Conservation (phyloP, 306 rosid genomes). For the Bauhinia variegata region DNA sequence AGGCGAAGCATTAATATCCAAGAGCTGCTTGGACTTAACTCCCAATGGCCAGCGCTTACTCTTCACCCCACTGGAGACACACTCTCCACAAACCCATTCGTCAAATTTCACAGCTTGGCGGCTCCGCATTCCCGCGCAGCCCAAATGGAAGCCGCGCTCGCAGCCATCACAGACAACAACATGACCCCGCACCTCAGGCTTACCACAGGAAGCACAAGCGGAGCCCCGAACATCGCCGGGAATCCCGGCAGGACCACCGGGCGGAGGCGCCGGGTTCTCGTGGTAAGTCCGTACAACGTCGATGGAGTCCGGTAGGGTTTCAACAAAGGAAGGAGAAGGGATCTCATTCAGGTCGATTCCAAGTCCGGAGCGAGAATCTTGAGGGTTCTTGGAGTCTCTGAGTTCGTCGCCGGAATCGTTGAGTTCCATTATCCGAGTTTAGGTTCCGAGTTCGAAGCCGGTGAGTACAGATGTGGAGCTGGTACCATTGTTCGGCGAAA, state of each 20-base stretch:
- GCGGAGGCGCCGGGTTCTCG: slow-evolving; percentile 79
- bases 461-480: slow-evolving; percentile 44
- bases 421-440: slow-evolving; percentile 84
- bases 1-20: slow-evolving; percentile 94
- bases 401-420: slow-evolving; percentile 72
- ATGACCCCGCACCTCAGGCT: slow-evolving; percentile 51
- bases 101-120: slow-evolving; percentile 48
- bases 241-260: slow-evolving; percentile 65
- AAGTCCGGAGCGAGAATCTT: slow-evolving; percentile 62
- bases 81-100: slow-evolving; percentile 94
- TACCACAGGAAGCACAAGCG: slow-evolving; percentile 58
- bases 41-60: slow-evolving; percentile 98
- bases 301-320: slow-evolving; percentile 71
- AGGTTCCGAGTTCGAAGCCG: slow-evolving; percentile 41
- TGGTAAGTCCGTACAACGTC: slow-evolving; percentile 83
- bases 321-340: slow-evolving; percentile 78
- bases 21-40: slow-evolving; percentile 77
- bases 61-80: slow-evolving; percentile 60
- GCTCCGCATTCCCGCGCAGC: slow-evolving; percentile 78
- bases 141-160: slow-evolving; percentile 81
- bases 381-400: slow-evolving; percentile 43
- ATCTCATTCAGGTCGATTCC: slow-evolving; percentile 97
- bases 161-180: slow-evolving; percentile 95
- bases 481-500: slow-evolving; percentile 64
- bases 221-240: slow-evolving; percentile 46